Conservation (phyloP, 2,329 filamentous ascomycete species). For the Ophiostoma piceae region DNA sequence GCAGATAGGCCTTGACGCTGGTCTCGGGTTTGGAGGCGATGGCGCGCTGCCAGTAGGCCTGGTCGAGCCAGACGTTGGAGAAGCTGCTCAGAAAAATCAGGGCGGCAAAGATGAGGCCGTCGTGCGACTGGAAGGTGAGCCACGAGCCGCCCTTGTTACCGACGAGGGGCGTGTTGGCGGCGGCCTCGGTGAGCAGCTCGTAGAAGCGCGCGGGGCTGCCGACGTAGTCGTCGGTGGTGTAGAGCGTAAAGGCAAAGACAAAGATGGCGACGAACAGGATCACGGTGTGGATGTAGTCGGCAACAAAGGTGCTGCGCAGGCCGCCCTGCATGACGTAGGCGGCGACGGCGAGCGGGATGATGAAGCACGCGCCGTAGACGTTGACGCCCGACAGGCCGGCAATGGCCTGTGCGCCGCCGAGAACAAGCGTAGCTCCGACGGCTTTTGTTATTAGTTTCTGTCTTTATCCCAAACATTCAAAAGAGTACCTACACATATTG, state of each 20-base stretch:
- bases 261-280: constrained; percentile 39
- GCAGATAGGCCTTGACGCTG: constrained; percentile 39
- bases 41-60: constrained; percentile 43
- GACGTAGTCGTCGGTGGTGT: constrained; percentile 31
- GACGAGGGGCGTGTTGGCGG: constrained; percentile 33
- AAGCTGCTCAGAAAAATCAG: constrained; percentile 38
- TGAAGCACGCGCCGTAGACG: constrained; percentile 39
- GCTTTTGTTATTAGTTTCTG: constrained; percentile 26
- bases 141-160: constrained; percentile 36
- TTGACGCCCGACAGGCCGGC: constrained; percentile 39
- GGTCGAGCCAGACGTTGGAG: constrained; percentile 38
- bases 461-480: too few species aligned
- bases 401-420: constrained; percentile 38
- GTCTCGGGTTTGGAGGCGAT: constrained; percentile 40
- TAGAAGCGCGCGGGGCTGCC: constrained; percentile 36
- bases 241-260: constrained; percentile 37
- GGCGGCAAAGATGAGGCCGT: constrained; percentile 37
- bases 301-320: constrained; percentile 37
- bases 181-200: constrained; percentile 36
- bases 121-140: constrained; percentile 36
- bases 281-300: constrained; percentile 40
- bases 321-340: constrained; percentile 40
- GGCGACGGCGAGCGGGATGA: constrained; percentile 27
- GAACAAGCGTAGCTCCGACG: constrained; percentile 37
- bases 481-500: constrained; percentile 32